Base-by-base conservation (phyloP, 2,329 filamentous ascomycete genomes). In the Phoma sp. region DNA sequence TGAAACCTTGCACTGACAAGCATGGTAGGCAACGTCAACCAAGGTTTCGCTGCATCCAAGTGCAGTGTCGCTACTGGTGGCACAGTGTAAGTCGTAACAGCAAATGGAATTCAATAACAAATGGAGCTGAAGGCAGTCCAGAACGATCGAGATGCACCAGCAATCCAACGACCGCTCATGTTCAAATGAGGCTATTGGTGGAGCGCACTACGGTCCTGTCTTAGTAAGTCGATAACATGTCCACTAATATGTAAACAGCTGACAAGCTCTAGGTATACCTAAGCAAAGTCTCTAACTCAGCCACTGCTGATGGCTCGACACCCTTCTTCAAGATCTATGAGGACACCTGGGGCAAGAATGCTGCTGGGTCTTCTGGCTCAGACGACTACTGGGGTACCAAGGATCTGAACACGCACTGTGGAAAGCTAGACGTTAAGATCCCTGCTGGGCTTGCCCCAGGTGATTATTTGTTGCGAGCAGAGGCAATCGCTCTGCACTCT, bases 241-340 rank as follows among this genome's bases (percentile, higher is more conserved):
- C 13, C 3, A 13, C 6, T 0, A 1, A 19, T 4, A 22, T 9
- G 4, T 21, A 21, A 19, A 7, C 9, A 15, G 36, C 36, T 21
- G 51, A 36, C 9, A 3, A 8, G 2, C 10, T 15, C 12, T 17
- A 55, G 52, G 52, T 55, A 7, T 85, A 82, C 72, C 58, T 76
- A 58, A 77, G 76, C 54, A 71, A 70, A 49, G 77, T 75, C 29
- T 80, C 81, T 64, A 71, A 74, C 15, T 70, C 76, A 15, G 82
- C 81, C 63, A 79, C 81, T 58, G 82, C 83, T 25, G 79, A 80
- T 57, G 77, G 79, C 38, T 77, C 78, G 47, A 74, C 78, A 17
- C 71, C 73, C 45, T 85, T 82, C 81, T 85, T 85, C 79, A 85
- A 85, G 77, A 60, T 85, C 60, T 82, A 84, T 64, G 75, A 85